Conservation (phyloP, 2,329 filamentous ascomycete species). For the Ascomycota sp. region DNA sequence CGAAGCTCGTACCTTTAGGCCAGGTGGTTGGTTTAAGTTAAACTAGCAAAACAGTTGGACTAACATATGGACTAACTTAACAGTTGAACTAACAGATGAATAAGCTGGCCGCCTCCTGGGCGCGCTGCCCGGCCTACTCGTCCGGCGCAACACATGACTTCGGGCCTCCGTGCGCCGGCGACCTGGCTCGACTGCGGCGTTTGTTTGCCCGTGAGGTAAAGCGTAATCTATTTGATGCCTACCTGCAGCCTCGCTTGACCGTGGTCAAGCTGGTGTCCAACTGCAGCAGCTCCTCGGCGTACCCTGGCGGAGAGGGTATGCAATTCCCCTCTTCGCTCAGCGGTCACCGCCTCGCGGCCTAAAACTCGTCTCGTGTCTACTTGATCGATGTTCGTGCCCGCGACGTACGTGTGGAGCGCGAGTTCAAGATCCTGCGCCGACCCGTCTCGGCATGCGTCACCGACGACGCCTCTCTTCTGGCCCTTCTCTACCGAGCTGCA, state of each 20-base stretch:
- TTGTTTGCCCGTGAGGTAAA: constrained; percentile 52
- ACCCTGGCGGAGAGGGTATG: constrained; percentile 68
- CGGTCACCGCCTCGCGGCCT: constrained; percentile 55
- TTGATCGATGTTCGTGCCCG: constrained; percentile 47
- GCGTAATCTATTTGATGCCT: constrained; percentile 58
- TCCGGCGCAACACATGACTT: constrained; percentile 11
- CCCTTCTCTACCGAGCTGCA: constrained; percentile 65
- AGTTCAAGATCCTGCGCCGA: constrained; percentile 59
- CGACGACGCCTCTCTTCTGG: constrained; percentile 56
- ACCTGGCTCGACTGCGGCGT: constrained; percentile 39
- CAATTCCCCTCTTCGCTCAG: constrained; percentile 63
- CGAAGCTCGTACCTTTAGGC: no score
- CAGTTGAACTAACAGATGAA: no score
- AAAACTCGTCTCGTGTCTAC: constrained; percentile 71
- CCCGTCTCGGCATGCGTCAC: constrained; percentile 60
- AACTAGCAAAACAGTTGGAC: no score
- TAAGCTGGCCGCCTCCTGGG: no score
- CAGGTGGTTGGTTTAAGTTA: no score
- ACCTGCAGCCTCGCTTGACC: constrained; percentile 48
- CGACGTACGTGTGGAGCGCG: constrained; percentile 44
- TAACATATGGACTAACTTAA: no score
- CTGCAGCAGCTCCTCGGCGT: constrained; percentile 65
- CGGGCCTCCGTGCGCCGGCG: constrained; percentile 18
- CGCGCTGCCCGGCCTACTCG: no score
- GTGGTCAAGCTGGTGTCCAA: constrained; percentile 65